Base-by-base conservation (phyloP, 2,329 filamentous ascomycete genomes). In the Colletotrichum theobromicola region DNA sequence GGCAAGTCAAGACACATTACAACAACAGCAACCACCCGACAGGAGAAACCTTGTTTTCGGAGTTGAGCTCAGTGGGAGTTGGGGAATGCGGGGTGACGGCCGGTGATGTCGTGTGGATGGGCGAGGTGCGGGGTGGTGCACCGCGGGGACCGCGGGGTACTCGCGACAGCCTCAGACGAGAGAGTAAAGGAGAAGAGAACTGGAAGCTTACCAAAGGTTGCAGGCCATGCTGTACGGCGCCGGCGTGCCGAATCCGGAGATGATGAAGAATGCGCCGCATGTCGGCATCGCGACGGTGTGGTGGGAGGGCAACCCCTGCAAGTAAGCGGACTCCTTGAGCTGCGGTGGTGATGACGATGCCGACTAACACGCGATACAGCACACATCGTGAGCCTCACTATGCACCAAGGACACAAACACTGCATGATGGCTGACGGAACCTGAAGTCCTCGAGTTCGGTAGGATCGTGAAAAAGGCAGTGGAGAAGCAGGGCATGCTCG, bases 271-370 rank as follows among this genome's bases (percentile, higher is more conserved):
- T 72, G 94, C 94, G 67, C 95, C 96, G 15, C 96, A 98, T 77
- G 94, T 98, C 30, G 96, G 96, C 72, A 92, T 98, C 81, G 94
- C 95, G 9, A 95, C 94, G 7, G 94, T 98, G 6, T 98, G 96
- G 96, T 98, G 96, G 96, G 95, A 98, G 85, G 96, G 96, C 32
- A 98, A 98, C 82, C 95, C 96, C 46, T 98, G 96, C 91, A 98
- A 98, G 93, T 94, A 84, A 85, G 93, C 89, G 18, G 18, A 37
- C 58, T 57, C 64, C 13, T n/a, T 42, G 42, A 57, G 34, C 32
- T n/a, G 28, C 15, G n/a, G 8, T 46, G 16, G 16, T 26, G 24
- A n/a, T 24, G 16, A 18, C 21, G 24, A n/a, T 24, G n/a, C 37
- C n/a, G 28, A 67, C 72, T 69, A 68, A 72, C 50, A 68, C 24